Evolutionary conservation across 495 filamentous ascomycete species (phyloP).

Genomic region (Emericellopsis terricola): DNA sequence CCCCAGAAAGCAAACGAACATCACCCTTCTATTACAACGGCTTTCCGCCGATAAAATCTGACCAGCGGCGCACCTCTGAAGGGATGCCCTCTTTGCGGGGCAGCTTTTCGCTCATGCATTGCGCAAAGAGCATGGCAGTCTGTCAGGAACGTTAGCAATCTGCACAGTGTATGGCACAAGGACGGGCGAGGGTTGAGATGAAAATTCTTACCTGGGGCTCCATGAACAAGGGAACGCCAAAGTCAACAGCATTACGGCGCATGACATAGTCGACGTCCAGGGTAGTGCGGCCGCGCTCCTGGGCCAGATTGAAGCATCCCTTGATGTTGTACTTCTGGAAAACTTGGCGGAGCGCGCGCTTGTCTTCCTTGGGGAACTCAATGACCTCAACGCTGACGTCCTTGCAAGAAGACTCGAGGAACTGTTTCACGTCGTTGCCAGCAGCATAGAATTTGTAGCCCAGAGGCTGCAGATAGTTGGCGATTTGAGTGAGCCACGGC

Average conservation of each 20-base stretch:
- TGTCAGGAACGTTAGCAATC: constrained; percentile 18
- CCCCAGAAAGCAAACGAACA: constrained; percentile 1
- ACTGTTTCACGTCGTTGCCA: constrained; percentile 57
- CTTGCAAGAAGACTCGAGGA: constrained; percentile 56
- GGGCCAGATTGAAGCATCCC: constrained; percentile 90
- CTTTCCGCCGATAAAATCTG: constrained; percentile 83
- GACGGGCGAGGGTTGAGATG: background rate
- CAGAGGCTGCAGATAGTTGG: constrained; percentile 69
- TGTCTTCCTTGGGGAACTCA: constrained; percentile 93
- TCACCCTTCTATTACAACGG: too few relatives aligned
- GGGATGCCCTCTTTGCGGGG: constrained; percentile 70
- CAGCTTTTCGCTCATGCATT: constrained; percentile 90
- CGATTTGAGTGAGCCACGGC: constrained; percentile 46
- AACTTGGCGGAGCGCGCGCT: constrained; percentile 83
- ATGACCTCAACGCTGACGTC: constrained; percentile 69
- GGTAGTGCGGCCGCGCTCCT: constrained; percentile 62
- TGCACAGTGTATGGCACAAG: background rate
- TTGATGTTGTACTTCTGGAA: constrained; percentile 95
- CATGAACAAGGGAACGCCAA: constrained; percentile 95
- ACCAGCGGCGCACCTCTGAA: constrained; percentile 81
- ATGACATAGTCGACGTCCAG: constrained; percentile 95
- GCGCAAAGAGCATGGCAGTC: constrained; percentile 90
- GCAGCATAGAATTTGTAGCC: constrained; percentile 89
- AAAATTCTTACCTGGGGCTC: constrained; percentile 72
- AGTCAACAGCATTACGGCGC: constrained; percentile 95